phyloP scores from a whole-genome alignment of 306 rosid genomes.

The Dalbergia cultrata region DNA sequence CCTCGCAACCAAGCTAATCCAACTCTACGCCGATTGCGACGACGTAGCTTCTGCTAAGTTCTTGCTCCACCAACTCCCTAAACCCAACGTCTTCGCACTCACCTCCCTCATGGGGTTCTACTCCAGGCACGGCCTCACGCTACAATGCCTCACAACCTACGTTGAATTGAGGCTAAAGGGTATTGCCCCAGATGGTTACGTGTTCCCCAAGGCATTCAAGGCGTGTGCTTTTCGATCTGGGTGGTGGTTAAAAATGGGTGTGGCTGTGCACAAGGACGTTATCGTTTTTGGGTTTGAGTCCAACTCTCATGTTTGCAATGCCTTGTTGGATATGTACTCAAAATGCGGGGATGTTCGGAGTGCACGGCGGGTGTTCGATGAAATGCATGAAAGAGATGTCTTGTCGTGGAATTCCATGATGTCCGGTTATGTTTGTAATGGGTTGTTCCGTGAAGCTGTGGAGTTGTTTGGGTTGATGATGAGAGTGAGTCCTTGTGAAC shows the following conservation, averaged over 20 bases:
- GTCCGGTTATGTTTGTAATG: conserved; percentile 55
- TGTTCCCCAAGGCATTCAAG: conserved; percentile 60
- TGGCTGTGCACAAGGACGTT: conserved; percentile 52
- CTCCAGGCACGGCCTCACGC: conserved; percentile 44
- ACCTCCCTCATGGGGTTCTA: conserved; percentile 55
- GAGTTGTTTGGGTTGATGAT: conserved; percentile 46
- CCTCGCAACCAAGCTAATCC: conserved; percentile 56
- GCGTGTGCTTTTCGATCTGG: conserved; percentile 50
- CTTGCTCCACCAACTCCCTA: conserved; percentile 44
- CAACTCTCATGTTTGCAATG: conserved; percentile 49
- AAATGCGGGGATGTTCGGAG: conserved; percentile 50
- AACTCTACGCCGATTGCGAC: conserved; percentile 58
- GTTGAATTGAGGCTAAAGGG: conserved; percentile 40
- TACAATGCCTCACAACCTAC: conserved; percentile 47
- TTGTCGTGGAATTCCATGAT: conserved; percentile 62
- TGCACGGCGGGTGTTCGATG: conserved; percentile 52
- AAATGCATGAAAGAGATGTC: conserved; percentile 52
- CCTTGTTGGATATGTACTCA: conserved; percentile 55
- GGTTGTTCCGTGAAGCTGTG: conserved; percentile 47
- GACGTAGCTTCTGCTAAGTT: conserved; percentile 41
- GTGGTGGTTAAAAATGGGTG: conserved; percentile 31
- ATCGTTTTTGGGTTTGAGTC: conserved; percentile 34
- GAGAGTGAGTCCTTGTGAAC: conserved; percentile 40
- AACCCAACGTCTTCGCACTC: conserved; percentile 62
- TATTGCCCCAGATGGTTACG: conserved; percentile 52